Percentiles rank a stretch among this genome's conserved stretches.
These are phyloP conservation scores for Croton setiger DNA, from an alignment of 441 rosid genomes.

Conservation along the genomic window DNA sequence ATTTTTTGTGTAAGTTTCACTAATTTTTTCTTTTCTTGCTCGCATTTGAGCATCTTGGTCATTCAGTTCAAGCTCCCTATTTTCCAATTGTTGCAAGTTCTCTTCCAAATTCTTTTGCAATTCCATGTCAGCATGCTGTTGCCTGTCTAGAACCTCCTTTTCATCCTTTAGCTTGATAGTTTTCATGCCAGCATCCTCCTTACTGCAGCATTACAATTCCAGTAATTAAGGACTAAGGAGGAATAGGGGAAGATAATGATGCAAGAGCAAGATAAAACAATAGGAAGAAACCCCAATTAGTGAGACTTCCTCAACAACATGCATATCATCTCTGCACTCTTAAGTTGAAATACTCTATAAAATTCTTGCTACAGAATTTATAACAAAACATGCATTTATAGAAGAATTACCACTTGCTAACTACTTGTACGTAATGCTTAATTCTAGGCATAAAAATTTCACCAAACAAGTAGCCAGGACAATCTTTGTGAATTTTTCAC, in stretches of 20 bases:
- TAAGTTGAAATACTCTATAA: not conserved
- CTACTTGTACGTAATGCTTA: not conserved
- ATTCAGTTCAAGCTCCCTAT: slow-evolving; percentile 71
- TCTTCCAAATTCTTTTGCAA: slow-evolving; percentile 91
- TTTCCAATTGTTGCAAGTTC: slow-evolving; percentile 85
- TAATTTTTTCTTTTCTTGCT: slow-evolving; percentile 57
- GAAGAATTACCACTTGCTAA: not conserved
- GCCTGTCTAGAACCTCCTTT: slow-evolving; percentile 96
- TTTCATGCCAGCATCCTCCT: slow-evolving; percentile 95
- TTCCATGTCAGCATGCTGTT: slow-evolving; percentile 90
- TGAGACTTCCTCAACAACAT: too few relatives aligned
- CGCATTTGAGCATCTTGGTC: slow-evolving; percentile 78
- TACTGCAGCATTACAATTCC: slow-evolving; percentile 46
- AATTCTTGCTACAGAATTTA: not conserved
- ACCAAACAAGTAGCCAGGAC: slow-evolving; percentile 1
- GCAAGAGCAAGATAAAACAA: not conserved
- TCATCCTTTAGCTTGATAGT: slow-evolving; percentile 91
- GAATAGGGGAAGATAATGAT: not conserved
- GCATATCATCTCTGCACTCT: not conserved
- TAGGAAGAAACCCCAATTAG: not conserved
- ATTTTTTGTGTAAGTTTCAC: slow-evolving; percentile 55
- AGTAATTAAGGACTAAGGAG: not conserved
- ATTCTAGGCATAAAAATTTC: not conserved
- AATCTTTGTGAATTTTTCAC: not conserved
- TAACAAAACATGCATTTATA: not conserved